These are phyloP conservation scores for Talaromyces sp. DNA, from an alignment of 2,329 filamentous ascomycete genomes.

Conservation along the genomic window DNA sequence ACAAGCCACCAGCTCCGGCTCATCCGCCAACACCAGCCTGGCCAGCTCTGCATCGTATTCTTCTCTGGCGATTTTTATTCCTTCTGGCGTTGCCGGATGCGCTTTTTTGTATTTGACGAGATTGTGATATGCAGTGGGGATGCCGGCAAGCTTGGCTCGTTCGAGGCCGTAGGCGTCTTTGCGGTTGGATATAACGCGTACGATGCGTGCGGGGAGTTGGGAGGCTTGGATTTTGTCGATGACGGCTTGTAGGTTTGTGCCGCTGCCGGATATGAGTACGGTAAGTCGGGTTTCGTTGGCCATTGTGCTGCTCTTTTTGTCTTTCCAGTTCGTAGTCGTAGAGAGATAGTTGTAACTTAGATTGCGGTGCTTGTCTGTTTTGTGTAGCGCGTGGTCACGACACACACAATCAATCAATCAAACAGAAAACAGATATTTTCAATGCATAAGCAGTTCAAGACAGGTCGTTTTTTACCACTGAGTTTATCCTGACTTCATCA, in stretches of 20 bases:
- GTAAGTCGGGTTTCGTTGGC: slow-evolving; percentile 48
- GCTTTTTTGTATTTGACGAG: slow-evolving; percentile 70
- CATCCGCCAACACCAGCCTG: slow-evolving; percentile 57
- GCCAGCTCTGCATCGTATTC: slow-evolving; percentile 74
- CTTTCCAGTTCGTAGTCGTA: not conserved
- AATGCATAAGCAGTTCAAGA: not conserved
- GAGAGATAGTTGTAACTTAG: not conserved
- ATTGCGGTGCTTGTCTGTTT: not conserved
- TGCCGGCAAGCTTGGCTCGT: slow-evolving; percentile 55
- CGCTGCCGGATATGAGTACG: slow-evolving; percentile 68
- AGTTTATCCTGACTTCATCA: not conserved
- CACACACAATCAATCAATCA: not conserved
- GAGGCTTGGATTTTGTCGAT: slow-evolving; percentile 51
- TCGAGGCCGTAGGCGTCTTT: slow-evolving; percentile 61
- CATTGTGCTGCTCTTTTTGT: slow-evolving; percentile 17
- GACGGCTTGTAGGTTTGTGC: slow-evolving; percentile 75
- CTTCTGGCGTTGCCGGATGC: slow-evolving; percentile 52
- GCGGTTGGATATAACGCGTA: slow-evolving; percentile 62
- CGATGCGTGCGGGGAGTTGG: slow-evolving; percentile 49
- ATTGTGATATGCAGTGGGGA: slow-evolving; percentile 77
- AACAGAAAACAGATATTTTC: not conserved
- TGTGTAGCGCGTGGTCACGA: not conserved
- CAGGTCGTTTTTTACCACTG: not conserved
- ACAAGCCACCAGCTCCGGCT: slow-evolving; percentile 71
- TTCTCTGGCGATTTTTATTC: slow-evolving; percentile 50